Conservation (phyloP, 345 rosid genomes). For the Barbarea vulgaris region DNA sequence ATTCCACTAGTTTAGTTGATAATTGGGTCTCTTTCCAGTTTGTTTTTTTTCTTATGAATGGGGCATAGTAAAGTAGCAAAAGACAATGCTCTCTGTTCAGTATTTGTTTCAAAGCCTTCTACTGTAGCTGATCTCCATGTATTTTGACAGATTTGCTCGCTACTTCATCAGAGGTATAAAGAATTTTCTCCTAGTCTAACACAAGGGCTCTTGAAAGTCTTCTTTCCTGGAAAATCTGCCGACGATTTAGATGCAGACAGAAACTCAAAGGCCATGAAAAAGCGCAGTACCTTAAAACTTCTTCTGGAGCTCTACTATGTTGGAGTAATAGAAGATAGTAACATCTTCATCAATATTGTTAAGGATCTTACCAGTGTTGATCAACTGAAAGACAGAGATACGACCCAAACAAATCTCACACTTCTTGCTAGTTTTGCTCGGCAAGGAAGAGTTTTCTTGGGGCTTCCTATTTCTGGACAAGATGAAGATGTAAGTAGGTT, state of each 20-base stretch:
- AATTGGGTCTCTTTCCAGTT: not conserved
- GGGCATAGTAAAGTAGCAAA: not conserved
- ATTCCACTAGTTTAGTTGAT: conserved; percentile 5
- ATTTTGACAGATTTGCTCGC: conserved; percentile 77
- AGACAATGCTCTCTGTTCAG: not conserved
- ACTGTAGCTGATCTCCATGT: conserved; percentile 28
- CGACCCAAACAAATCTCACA: conserved; percentile 88
- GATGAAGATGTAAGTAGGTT: conserved; percentile 79
- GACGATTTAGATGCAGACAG: conserved; percentile 87
- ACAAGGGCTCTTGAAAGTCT: conserved; percentile 87
- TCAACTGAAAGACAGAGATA: conserved; percentile 85
- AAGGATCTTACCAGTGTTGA: conserved; percentile 87
- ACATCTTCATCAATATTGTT: conserved; percentile 73
- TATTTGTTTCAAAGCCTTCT: conserved; percentile 2
- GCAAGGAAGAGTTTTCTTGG: conserved; percentile 93
- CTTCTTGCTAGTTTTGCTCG: conserved; percentile 96
- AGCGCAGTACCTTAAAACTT: conserved; percentile 89
- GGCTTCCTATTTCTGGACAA: conserved; percentile 87
- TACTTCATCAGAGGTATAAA: conserved; percentile 96
- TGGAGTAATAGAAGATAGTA: conserved; percentile 84
- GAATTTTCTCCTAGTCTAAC: conserved; percentile 87
- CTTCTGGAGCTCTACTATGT: conserved; percentile 93
- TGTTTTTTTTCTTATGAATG: not conserved
- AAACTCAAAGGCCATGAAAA: conserved; percentile 91
- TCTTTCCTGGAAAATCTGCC: conserved; percentile 89